Conservation (phyloP, 2,329 filamentous ascomycete species). For the Colletotrichum shisoi region DNA sequence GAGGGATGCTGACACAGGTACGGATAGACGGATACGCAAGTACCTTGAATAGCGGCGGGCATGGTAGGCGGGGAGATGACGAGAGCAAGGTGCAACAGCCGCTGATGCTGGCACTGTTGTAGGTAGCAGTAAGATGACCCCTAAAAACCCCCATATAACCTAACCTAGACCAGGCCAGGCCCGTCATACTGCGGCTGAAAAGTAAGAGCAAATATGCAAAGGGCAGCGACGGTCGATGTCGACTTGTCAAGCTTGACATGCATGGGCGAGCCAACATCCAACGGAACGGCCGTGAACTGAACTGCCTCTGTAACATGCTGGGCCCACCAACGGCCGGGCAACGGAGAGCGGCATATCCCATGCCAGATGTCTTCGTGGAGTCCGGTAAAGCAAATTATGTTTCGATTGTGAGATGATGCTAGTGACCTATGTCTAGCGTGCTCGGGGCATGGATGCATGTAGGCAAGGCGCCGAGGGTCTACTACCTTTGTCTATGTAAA, state of each 20-base stretch:
- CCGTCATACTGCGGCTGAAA: neutral
- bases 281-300: neutral
- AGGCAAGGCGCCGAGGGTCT: neutral
- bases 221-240: neutral
- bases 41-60: too few species aligned
- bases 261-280: neutral
- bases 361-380: neutral
- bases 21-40: neutral
- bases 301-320: conserved; percentile 16
- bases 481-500: neutral
- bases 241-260: conserved; percentile 1
- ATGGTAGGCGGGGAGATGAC: conserved; percentile 1
- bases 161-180: neutral
- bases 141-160: neutral
- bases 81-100: conserved; percentile 8
- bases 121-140: neutral
- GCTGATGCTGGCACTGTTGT: neutral
- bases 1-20: neutral
- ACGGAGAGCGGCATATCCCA: neutral
- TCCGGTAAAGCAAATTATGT: neutral
- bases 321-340: conserved; percentile 1
- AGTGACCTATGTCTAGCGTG: neutral
- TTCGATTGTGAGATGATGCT: neutral
- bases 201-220: neutral
- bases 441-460: neutral